phyloP scores from a whole-genome alignment of 192 early-diverging fungal species.

The Coemansia brasiliensis region DNA sequence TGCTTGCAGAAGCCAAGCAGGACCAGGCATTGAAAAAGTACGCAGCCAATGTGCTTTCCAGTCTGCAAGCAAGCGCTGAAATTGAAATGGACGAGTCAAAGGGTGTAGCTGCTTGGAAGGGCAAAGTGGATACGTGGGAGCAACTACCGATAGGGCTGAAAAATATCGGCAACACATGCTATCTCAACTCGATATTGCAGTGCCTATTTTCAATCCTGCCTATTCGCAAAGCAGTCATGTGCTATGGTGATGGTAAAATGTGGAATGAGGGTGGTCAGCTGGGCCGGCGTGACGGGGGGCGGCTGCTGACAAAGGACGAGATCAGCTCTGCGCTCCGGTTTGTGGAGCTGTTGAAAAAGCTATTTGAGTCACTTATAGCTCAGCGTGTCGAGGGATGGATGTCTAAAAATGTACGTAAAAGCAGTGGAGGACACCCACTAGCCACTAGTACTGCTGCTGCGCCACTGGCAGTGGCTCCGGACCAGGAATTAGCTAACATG shows the following conservation, averaged over 20 bases:
- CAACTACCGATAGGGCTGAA: conserved; percentile 68
- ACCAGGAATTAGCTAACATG: conserved; percentile 61
- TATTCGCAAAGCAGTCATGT: conserved; percentile 63
- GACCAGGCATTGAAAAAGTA: conserved; percentile 24
- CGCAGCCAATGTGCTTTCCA: conserved; percentile 22
- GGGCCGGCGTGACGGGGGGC: conserved; percentile 41
- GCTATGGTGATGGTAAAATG: conserved; percentile 31
- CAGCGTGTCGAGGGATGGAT: conserved; percentile 31
- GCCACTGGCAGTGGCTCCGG: conserved; percentile 56
- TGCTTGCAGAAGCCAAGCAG: conserved; percentile 25
- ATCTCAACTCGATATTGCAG: conserved; percentile 82
- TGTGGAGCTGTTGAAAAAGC: conserved; percentile 52
- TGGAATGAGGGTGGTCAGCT: conserved; percentile 43
- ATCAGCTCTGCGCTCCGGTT: conserved; percentile 36
- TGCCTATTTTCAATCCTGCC: conserved; percentile 68
- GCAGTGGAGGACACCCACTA: conserved; percentile 41
- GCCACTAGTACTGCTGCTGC: conserved; percentile 8
- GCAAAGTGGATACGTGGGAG: conserved; percentile 26
- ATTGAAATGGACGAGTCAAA: conserved; percentile 9
- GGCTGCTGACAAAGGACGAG: conserved; percentile 17
- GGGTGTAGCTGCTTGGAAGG: conserved; percentile 11
- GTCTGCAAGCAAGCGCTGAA: conserved; percentile 8
- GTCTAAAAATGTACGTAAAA: conserved; percentile 25
- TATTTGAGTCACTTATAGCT: conserved; percentile 55
- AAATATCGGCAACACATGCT: conserved; percentile 89